Evolutionary conservation across 345 rosid genomes (phyloP), one percentile per base, ranked within the genome.

Genomic region (Toxicodendron radicans): DNA sequence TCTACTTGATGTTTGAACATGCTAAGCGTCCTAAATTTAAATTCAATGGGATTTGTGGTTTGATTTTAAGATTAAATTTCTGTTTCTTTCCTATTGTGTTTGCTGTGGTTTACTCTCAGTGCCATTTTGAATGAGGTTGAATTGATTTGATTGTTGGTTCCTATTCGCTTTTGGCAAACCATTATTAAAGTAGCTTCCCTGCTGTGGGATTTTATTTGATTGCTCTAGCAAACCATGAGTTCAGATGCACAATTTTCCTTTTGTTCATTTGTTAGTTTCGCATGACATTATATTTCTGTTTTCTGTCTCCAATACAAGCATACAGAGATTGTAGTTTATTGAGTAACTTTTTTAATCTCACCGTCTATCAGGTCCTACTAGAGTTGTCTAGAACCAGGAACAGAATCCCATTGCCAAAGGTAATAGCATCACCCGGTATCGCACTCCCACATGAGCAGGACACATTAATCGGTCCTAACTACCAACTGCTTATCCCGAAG

Each of bases 381-480:
- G 97, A 93, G 43, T 71, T 93, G 73, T 93, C 99, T 20, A 85
- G 91, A 68, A 93, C 77, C 74, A 87, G 97, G 83, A 95, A 93
- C 86, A 93, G 88, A 79, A 83, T 89, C 66, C 97, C 97, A 46
- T 71, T 95, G 69, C 99, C 99, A 2, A 95, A 87, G 85, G 68
- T 95, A 30, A 81, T 88, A 30, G 73, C 88, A 23, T 94, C 88
- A 60, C 92, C 92, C 0, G 90, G 92, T 10, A 80, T 93, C 61
- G 86, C 97, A 0, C 97, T 95, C 1, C 99, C 98, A 5, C 95
- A 95, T 4, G 97, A 93, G 43, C 92, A 86, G 62, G 94, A 93
- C 78, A 89, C 97, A 2, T 68, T 93, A 86, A 82, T 93, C 53
- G 88, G 83, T 73, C 92, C 98, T 0, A 93, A 91, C 65, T 91